Evolutionary conservation across 1,139 yeast species (phyloP), one percentile per base, ranked within the genome.

Genomic region (Kodamaea suecica): DNA sequence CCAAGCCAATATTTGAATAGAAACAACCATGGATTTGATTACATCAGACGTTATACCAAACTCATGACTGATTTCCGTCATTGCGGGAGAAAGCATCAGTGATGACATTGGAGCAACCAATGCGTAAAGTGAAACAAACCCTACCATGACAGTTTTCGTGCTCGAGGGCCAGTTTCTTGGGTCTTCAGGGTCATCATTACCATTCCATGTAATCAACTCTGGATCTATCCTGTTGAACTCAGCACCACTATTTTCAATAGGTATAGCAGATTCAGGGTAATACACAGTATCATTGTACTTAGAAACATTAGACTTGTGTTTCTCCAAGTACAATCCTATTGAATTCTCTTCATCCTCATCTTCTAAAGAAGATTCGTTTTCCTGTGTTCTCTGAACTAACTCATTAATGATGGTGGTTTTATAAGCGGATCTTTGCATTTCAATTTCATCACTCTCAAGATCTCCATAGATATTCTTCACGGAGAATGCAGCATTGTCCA

Each of bases 61-160:
- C 10, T 66, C 69, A 2, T 35, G 30, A 6, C 63, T 47, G 10
- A 69, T 60, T 19, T 62, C 61, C 7, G 58, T 35, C 50, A 66
- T 56, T 1, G 74, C 74, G 0, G 75, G 74, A 4, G 73, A 65
- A 17, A 65, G 55, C 52, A 69, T 69, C 6, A 72, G 64, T 11
- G 73, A 67, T 3, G 72, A 63, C 68, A 69, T 66, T 4, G 74
- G 74, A 6, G 73, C 66, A 12, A 68, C 67, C 35, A 69, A 54
- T 1, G 73, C 66, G 43, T 67, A 69, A 13, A 66, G 39, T 0
- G 73, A 66, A 1, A 67, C 73, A 43, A 66, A 53, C 3, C 51
- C 62, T 12, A 65, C 46, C 30, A 66, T 44, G 27, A 42, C 49
- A 6, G 53, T 44, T 42, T 69, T 69, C 12, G 49, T 55, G 6